phyloP scores from a whole-genome alignment of 2,329 filamentous ascomycete genomes.

The Stromatinia cepivora region DNA sequence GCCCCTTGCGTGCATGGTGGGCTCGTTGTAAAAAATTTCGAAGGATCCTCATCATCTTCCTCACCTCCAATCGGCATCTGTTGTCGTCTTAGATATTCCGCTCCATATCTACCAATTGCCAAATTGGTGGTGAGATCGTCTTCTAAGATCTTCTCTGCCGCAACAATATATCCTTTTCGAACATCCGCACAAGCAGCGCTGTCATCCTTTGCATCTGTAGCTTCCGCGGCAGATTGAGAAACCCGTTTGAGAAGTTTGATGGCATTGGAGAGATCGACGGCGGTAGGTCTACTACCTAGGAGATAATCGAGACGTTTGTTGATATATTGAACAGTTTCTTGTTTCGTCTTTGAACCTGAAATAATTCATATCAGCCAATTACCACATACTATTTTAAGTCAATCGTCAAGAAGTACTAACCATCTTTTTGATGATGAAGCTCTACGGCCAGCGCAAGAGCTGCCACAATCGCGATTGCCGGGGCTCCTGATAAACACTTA shows the following conservation, averaged over 20 bases:
- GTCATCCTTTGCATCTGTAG: slow-evolving; percentile 31
- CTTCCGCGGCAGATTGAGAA: slow-evolving; percentile 53
- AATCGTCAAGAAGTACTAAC: slow-evolving; percentile 37
- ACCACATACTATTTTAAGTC: neutral
- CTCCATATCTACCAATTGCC: slow-evolving; percentile 79
- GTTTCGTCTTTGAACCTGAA: slow-evolving; percentile 36
- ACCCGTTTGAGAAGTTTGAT: slow-evolving; percentile 73
- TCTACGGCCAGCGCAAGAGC: slow-evolving; percentile 86
- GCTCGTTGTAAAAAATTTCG: slow-evolving; percentile 41
- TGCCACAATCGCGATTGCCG: slow-evolving; percentile 97
- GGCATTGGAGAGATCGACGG: slow-evolving; percentile 91
- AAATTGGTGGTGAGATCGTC: slow-evolving; percentile 88
- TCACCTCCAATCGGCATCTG: slow-evolving; percentile 36
- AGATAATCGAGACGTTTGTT: slow-evolving; percentile 79
- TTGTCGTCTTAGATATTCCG: slow-evolving; percentile 67
- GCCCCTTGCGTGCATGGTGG: slow-evolving; percentile 43
- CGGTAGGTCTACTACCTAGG: slow-evolving; percentile 85
- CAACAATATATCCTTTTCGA: slow-evolving; percentile 68
- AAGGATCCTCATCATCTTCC: slow-evolving; percentile 31
- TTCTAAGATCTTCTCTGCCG: slow-evolving; percentile 82
- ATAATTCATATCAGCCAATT: neutral
- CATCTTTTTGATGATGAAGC: slow-evolving; percentile 57
- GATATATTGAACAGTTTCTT: slow-evolving; percentile 70
- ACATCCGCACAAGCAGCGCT: slow-evolving; percentile 49
- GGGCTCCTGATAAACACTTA: slow-evolving; percentile 59